Percentiles rank a stretch among this genome's conserved stretches.
Evolutionary conservation across 495 filamentous ascomycete genomes (phyloP).

Genomic region (Echria macrotheca): DNA sequence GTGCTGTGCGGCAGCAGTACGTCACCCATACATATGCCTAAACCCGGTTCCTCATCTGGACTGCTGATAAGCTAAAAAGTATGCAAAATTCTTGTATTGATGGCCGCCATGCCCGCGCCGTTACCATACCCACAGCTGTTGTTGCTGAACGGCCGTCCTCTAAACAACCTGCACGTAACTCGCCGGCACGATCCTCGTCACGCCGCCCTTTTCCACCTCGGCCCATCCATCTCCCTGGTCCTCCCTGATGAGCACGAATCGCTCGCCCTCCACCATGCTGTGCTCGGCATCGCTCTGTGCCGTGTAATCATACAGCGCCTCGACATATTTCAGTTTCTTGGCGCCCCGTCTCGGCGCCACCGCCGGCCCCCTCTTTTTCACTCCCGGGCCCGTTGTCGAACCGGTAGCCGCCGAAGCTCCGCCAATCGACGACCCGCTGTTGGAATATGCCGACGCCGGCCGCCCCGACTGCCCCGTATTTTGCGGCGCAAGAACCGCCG

Average conservation of each 20-base stretch:
- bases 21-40: no score
- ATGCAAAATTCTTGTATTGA: no score
- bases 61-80: no score
- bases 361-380: conserved; percentile 85
- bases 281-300: conserved; percentile 82
- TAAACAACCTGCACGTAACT: conserved; percentile 81
- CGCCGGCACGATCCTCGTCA: conserved; percentile 86
- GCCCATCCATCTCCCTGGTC: conserved; percentile 94
- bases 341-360: conserved; percentile 89
- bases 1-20: no score
- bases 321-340: conserved; percentile 91
- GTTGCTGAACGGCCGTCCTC: conserved; percentile 8
- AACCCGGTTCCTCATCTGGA: no score
- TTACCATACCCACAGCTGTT: no score
- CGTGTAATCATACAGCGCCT: conserved; percentile 87
- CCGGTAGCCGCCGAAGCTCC: conserved; percentile 37
- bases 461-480: conserved; percentile 49
- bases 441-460: conserved; percentile 68
- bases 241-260: conserved; percentile 78
- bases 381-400: conserved; percentile 16
- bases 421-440: conserved; percentile 66
- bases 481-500: conserved; percentile 43
- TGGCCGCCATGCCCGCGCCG: no score
- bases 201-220: conserved; percentile 88
- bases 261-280: conserved; percentile 84